Evolutionary conservation across 106 monocot species (phyloP).

Genomic region (Alisma plantagoaquatica): DNA sequence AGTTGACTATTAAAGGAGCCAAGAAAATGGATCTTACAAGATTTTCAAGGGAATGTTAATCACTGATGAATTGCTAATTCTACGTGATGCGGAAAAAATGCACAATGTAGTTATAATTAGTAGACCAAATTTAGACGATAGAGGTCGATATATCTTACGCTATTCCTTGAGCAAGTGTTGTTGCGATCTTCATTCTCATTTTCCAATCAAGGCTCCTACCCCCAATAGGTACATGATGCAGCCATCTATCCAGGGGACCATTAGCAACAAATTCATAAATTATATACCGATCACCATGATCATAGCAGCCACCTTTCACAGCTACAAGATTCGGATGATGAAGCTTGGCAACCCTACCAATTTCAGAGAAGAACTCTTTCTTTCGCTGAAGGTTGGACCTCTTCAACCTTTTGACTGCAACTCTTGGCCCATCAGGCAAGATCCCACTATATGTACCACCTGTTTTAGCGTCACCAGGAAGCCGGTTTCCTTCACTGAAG

Average conservation of each 20-base stretch:
- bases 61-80: too few relatives aligned
- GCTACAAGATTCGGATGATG: conserved; percentile 92
- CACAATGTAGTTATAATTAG: too few relatives aligned
- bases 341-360: conserved; percentile 78
- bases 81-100: too few relatives aligned
- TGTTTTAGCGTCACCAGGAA: conserved; percentile 86
- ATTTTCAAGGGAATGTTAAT: too few relatives aligned
- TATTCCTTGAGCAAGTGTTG: conserved; percentile 96
- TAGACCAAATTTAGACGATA: too few relatives aligned
- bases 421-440: conserved; percentile 70
- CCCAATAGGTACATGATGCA: conserved; percentile 74
- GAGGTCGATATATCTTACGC: too few relatives aligned
- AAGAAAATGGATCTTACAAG: too few relatives aligned
- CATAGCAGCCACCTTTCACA: conserved; percentile 92
- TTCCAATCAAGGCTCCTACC: conserved; percentile 88
- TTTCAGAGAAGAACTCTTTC: conserved; percentile 93
- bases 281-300: conserved; percentile 91
- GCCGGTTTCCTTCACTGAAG: conserved; percentile 94
- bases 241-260: conserved; percentile 92
- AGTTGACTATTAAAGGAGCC: too few relatives aligned
- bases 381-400: conserved; percentile 90
- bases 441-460: conserved; percentile 87
- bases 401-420: conserved; percentile 80
- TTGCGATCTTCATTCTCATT: conserved; percentile 94
- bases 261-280: conserved; percentile 92